Percentiles rank a stretch among this genome's conserved stretches.
phyloP scores from a whole-genome alignment of 2,329 filamentous ascomycete genomes.

The Colletotrichum lentis region DNA sequence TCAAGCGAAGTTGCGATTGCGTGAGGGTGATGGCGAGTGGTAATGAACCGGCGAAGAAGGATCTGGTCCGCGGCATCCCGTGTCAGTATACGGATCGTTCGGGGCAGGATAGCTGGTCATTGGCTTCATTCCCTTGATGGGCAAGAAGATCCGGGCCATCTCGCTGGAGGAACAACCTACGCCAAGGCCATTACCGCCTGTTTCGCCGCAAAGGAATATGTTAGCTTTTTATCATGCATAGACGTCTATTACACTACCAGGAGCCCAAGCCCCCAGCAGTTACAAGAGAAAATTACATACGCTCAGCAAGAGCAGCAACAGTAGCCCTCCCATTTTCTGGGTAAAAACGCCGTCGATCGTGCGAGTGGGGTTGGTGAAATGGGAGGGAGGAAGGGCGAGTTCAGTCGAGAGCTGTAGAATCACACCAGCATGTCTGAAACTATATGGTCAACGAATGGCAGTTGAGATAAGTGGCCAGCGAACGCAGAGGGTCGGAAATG shows the following conservation, averaged over 20 bases:
- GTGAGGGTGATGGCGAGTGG: slow-evolving; percentile 90
- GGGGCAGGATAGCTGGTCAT: neutral
- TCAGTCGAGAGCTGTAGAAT: slow-evolving; percentile 20
- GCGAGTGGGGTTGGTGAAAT: slow-evolving; percentile 1
- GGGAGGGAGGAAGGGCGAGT: neutral
- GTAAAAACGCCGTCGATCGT: slow-evolving; percentile 20
- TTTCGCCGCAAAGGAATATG: slow-evolving; percentile 2
- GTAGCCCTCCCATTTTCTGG: slow-evolving; percentile 50
- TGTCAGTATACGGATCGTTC: slow-evolving; percentile 29
- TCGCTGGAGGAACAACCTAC: slow-evolving; percentile 51
- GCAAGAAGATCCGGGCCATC: slow-evolving; percentile 11
- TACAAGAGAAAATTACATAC: slow-evolving; percentile 44
- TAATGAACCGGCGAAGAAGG: slow-evolving; percentile 90
- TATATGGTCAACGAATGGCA: slow-evolving; percentile 5
- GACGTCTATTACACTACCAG: slow-evolving; percentile 10
- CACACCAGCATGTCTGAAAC: slow-evolving; percentile 31
- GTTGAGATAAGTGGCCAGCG: neutral
- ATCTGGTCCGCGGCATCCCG: slow-evolving; percentile 61
- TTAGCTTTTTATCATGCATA: slow-evolving; percentile 23
- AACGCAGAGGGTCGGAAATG: neutral
- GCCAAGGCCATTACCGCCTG: slow-evolving; percentile 67
- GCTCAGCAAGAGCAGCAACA: slow-evolving; percentile 53
- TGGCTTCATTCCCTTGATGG: slow-evolving; percentile 6
- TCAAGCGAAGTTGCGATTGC: slow-evolving; percentile 83
- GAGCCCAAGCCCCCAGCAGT: slow-evolving; percentile 24